A percentile compares a stretch with the other conserved stretches of the same genome.
phyloP scores from a whole-genome alignment of 2,329 filamentous ascomycete species.

The Zarea fungicola region DNA sequence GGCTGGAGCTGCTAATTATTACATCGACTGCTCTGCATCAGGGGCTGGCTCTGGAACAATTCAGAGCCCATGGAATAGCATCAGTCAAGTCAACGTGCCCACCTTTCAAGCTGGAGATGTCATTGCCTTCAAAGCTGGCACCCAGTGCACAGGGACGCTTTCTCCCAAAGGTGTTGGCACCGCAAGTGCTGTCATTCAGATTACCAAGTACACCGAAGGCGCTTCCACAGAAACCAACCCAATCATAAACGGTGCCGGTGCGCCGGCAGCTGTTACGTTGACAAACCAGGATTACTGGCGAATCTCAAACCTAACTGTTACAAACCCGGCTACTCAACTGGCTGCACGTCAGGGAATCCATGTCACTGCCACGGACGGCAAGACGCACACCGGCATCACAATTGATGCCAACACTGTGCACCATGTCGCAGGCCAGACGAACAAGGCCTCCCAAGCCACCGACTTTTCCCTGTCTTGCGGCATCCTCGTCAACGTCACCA shows the following conservation, averaged over 20 bases:
- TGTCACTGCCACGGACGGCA: slow-evolving; percentile 19
- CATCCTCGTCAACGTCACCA: slow-evolving; percentile 17
- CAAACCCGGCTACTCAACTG: slow-evolving; percentile 17
- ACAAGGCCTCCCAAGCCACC: slow-evolving; percentile 16
- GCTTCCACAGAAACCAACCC: slow-evolving; percentile 9
- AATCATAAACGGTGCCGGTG: slow-evolving; percentile 20
- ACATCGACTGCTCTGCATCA: slow-evolving; percentile 18
- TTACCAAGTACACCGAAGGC: slow-evolving; percentile 17
- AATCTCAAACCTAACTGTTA: slow-evolving; percentile 18
- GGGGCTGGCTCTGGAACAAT: slow-evolving; percentile 15
- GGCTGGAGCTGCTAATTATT: slow-evolving; percentile 13
- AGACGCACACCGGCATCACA: slow-evolving; percentile 19
- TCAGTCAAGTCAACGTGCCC: slow-evolving; percentile 17
- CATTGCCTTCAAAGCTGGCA: slow-evolving; percentile 18
- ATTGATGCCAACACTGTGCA: slow-evolving; percentile 20
- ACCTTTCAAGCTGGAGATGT: slow-evolving; percentile 17
- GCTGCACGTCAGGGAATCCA: slow-evolving; percentile 19
- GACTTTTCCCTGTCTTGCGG: slow-evolving; percentile 18
- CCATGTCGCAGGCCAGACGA: slow-evolving; percentile 21
- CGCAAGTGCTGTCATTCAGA: slow-evolving; percentile 12
- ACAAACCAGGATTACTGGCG: slow-evolving; percentile 22
- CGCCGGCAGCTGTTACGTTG: slow-evolving; percentile 16
- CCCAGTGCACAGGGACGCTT: slow-evolving; percentile 17
- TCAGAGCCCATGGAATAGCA: slow-evolving; percentile 16
- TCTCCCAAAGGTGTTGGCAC: slow-evolving; percentile 20